A percentile compares a stretch with the other conserved stretches of the same genome.
phyloP scores from a whole-genome alignment of 1,284 basidiomycete genomes.

The Ceratobasidium theobromae region DNA sequence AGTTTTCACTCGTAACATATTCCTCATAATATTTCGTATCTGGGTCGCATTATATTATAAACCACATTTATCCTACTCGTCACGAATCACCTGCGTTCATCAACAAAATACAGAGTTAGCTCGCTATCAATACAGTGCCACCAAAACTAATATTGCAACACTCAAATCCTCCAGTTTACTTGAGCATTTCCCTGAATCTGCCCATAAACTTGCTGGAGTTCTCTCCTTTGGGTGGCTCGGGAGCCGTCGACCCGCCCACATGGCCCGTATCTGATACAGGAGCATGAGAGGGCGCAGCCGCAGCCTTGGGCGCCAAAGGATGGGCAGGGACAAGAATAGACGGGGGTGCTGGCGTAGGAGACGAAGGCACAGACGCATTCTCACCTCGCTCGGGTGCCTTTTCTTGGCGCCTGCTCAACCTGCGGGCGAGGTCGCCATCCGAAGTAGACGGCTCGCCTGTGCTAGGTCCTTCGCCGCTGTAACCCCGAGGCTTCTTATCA shows the following conservation, averaged over 20 bases:
- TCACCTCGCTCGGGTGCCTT: conserved; percentile 59
- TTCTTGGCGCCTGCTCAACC: conserved; percentile 63
- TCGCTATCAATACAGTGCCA: conserved; percentile 27
- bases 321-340: neutral
- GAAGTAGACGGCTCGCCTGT: conserved; percentile 33
- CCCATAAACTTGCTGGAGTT: conserved; percentile 19
- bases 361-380: conserved; percentile 26
- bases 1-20: no score
- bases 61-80: neutral
- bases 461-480: conserved; percentile 39
- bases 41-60: no score
- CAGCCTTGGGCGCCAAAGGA: neutral
- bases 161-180: conserved; percentile 8
- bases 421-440: conserved; percentile 45
- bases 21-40: no score
- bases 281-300: conserved; percentile 10
- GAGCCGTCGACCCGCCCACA: neutral
- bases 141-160: conserved; percentile 14
- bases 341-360: conserved; percentile 22
- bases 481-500: conserved; percentile 47
- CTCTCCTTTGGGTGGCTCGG: conserved; percentile 3
- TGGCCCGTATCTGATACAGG: conserved; percentile 16
- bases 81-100: conserved; percentile 23
- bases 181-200: conserved; percentile 30
- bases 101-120: conserved; percentile 17